phyloP scores from a whole-genome alignment of 768 basidiomycete species.

The Lepiota subincarnata region DNA sequence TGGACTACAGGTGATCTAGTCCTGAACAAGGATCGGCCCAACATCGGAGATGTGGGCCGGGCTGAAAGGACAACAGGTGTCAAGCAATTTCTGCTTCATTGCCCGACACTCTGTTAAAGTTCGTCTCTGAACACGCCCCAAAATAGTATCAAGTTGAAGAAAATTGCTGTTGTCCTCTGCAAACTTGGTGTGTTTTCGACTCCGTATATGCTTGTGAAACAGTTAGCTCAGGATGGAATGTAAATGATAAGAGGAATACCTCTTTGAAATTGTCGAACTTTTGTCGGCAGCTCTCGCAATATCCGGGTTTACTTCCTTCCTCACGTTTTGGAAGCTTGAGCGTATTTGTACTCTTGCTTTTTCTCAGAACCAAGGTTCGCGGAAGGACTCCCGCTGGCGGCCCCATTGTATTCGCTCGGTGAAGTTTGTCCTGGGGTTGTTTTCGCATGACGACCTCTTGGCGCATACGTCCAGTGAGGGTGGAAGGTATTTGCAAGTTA shows the following conservation, averaged over 20 bases:
- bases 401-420: slow-evolving; percentile 48
- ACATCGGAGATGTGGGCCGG: neutral
- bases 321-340: slow-evolving; percentile 72
- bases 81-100: slow-evolving; percentile 21
- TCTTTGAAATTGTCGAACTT: slow-evolving; percentile 86
- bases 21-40: slow-evolving; percentile 1
- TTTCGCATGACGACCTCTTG: slow-evolving; percentile 49
- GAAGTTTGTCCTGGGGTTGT: slow-evolving; percentile 52
- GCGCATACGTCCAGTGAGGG: slow-evolving; percentile 52
- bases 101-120: slow-evolving; percentile 30
- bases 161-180: slow-evolving; percentile 79
- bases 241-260: slow-evolving; percentile 34
- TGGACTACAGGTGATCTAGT: neutral
- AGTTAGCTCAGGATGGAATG: slow-evolving; percentile 3
- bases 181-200: slow-evolving; percentile 77
- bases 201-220: slow-evolving; percentile 58
- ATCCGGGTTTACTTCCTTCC: slow-evolving; percentile 88
- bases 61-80: slow-evolving; percentile 11
- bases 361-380: slow-evolving; percentile 51
- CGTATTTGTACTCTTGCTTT: slow-evolving; percentile 80
- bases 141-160: slow-evolving; percentile 67
- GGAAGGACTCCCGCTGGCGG: slow-evolving; percentile 61
- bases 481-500: slow-evolving; percentile 46
- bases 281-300: slow-evolving; percentile 92
- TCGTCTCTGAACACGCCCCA: slow-evolving; percentile 54